These are phyloP conservation scores for Penicillium dipodomyicola DNA, from an alignment of 495 filamentous ascomycete species.

Conservation along the genomic window DNA sequence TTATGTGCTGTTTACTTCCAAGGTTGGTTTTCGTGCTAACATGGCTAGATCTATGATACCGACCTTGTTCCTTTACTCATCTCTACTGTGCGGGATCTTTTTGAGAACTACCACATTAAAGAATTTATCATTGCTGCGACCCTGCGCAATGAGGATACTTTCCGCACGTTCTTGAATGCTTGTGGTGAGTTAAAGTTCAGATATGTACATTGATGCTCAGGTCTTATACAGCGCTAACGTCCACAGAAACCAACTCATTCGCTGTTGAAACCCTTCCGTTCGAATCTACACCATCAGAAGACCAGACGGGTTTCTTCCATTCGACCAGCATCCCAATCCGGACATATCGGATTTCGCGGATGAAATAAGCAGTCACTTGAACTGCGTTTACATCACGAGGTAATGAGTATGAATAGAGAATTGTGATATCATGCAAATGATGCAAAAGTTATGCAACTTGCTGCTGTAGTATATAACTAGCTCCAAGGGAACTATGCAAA, in stretches of 20 bases:
- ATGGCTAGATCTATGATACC: constrained; percentile 61
- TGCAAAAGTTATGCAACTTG: neutral
- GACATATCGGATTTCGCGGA: constrained; percentile 36
- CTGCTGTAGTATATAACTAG: neutral
- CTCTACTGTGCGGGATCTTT: constrained; percentile 53
- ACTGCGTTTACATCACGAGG: constrained; percentile 5
- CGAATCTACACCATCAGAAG: constrained; percentile 38
- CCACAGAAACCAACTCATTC: constrained; percentile 38
- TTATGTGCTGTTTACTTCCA: neutral
- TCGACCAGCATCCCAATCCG: constrained; percentile 50
- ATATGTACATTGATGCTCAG: neutral
- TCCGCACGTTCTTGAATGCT: constrained; percentile 51
- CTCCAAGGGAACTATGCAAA: neutral
- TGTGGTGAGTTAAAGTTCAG: constrained; percentile 51
- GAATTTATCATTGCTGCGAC: constrained; percentile 59
- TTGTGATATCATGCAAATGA: constrained; percentile 8
- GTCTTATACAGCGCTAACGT: constrained; percentile 2
- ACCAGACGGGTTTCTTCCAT: constrained; percentile 60
- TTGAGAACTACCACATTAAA: constrained; percentile 46
- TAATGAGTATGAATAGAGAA: constrained; percentile 12
- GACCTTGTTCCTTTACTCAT: constrained; percentile 56
- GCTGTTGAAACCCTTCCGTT: constrained; percentile 43
- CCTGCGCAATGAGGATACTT: constrained; percentile 62
- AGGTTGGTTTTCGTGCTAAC: constrained; percentile 3
- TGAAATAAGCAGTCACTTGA: neutral